Percentiles rank a stretch among this genome's conserved stretches.
Conservation (phyloP, 805 yeast species). For the Candida glaebosa region DNA sequence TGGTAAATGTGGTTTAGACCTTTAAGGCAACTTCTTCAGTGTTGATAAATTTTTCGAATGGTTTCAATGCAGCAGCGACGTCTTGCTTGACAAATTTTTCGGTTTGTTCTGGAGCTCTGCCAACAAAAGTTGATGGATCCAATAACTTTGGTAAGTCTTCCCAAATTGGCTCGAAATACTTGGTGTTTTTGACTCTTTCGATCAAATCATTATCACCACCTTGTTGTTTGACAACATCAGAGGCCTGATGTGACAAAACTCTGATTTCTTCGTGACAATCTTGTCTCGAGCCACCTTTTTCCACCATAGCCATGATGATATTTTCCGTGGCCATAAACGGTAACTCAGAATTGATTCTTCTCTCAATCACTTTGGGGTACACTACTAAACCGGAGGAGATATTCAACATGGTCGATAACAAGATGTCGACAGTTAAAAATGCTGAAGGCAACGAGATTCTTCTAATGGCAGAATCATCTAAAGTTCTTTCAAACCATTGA, state of each 20-base stretch:
- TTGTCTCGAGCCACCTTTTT: constrained; percentile 96
- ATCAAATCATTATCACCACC: constrained; percentile 98
- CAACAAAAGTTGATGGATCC: constrained; percentile 92
- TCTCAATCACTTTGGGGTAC: constrained; percentile 96
- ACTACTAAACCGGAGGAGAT: constrained; percentile 95
- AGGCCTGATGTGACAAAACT: constrained; percentile 95
- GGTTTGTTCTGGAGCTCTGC: constrained; percentile 98
- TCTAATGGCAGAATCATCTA: constrained; percentile 97
- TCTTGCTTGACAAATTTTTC: constrained; percentile 85
- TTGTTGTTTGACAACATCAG: constrained; percentile 93
- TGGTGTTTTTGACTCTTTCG: constrained; percentile 74
- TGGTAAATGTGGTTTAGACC: constrained; percentile 48
- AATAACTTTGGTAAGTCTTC: constrained; percentile 72
- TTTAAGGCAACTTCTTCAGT: constrained; percentile 71
- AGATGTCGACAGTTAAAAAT: constrained; percentile 91
- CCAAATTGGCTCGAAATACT: constrained; percentile 88
- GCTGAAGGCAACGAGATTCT: constrained; percentile 96
- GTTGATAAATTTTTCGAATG: constrained; percentile 57
- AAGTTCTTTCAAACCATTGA: constrained; percentile 99
- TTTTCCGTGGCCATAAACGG: constrained; percentile 99
- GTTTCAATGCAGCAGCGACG: constrained; percentile 77
- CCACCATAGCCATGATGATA: constrained; percentile 99
- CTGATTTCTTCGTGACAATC: constrained; percentile 97
- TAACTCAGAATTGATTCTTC: constrained; percentile 89
- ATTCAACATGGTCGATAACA: constrained; percentile 83